Percentiles rank a stretch among this genome's conserved stretches.
phyloP scores from a whole-genome alignment of 176 grass and related monocot genomes.

The Secale cereale region DNA sequence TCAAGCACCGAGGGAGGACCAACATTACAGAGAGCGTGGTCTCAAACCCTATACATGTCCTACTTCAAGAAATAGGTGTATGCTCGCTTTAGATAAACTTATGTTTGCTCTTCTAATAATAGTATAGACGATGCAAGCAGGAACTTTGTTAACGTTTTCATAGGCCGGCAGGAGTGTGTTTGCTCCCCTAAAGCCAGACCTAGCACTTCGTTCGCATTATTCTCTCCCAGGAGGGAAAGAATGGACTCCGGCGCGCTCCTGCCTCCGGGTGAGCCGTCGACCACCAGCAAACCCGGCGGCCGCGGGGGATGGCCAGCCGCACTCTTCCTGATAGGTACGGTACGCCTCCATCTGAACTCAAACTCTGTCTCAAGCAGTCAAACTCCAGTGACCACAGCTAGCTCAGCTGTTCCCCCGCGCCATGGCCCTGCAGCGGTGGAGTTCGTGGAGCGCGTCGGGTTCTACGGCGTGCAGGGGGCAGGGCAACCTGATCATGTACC shows the following conservation, averaged over 20 bases:
- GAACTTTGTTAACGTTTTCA: no score
- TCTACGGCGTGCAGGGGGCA: slow-evolving; percentile 49
- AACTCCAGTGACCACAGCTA: background rate
- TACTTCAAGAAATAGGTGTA: no score
- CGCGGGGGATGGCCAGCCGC: slow-evolving; percentile 66
- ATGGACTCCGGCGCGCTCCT: slow-evolving; percentile 28
- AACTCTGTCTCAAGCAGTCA: background rate
- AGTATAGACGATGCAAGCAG: no score
- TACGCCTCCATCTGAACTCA: background rate
- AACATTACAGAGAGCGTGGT: no score
- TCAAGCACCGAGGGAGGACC: no score
- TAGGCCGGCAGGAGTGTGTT: no score
- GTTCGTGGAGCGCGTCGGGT: slow-evolving; percentile 60
- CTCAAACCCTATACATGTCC: no score
- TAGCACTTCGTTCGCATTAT: background rate
- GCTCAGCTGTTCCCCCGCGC: background rate
- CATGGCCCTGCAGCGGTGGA: slow-evolving; percentile 28
- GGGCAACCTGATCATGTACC: slow-evolving; percentile 65
- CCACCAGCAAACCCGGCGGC: background rate
- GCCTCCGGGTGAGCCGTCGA: background rate
- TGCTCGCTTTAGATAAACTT: no score
- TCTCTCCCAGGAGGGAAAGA: no score
- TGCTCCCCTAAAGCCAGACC: no score
- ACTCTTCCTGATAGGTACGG: slow-evolving; percentile 57
- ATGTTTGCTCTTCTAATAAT: no score